Percentiles rank a stretch among this genome's conserved stretches.
Evolutionary conservation across 768 basidiomycete species (phyloP).

Genomic region (Pleurotus giganteus): DNA sequence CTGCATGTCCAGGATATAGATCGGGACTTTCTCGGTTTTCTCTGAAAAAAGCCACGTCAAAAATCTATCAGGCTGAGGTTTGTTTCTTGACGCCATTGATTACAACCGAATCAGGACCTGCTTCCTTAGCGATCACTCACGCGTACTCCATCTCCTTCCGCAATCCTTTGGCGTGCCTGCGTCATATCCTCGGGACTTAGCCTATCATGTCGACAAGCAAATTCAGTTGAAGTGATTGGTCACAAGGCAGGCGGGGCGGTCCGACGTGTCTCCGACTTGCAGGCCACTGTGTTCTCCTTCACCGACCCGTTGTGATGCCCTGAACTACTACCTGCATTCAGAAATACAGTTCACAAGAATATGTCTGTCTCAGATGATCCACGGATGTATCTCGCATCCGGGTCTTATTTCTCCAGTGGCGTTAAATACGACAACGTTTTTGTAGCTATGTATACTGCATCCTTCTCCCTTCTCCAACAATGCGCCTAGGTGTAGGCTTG

Average conservation of each 20-base stretch:
- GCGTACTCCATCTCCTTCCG: neutral
- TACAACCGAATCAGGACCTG: neutral
- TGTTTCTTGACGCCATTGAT: neutral
- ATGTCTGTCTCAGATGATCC: neutral
- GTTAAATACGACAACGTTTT: neutral
- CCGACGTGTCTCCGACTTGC: slow-evolving; percentile 6
- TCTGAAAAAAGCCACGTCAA: slow-evolving; percentile 7
- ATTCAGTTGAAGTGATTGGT: slow-evolving; percentile 4
- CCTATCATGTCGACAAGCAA: neutral
- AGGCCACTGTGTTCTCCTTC: neutral
- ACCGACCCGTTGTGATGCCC: neutral
- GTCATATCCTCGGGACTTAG: slow-evolving; percentile 9
- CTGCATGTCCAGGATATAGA: slow-evolving; percentile 3
- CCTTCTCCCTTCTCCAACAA: slow-evolving; percentile 5
- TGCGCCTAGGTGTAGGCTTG: slow-evolving; percentile 19
- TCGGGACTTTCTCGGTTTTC: slow-evolving; percentile 7
- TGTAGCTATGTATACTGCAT: neutral
- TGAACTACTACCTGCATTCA: too few species aligned
- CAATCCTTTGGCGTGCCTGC: slow-evolving; percentile 3
- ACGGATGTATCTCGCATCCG: neutral
- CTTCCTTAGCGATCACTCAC: slow-evolving; percentile 1
- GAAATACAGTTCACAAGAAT: too few species aligned
- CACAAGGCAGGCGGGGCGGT: neutral
- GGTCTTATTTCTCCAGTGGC: neutral
- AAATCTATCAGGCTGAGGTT: neutral